A percentile compares a stretch with the other conserved stretches of the same genome.
Conservation (phyloP, 73 alveolate species). For the Paramecium bursaria region DNA sequence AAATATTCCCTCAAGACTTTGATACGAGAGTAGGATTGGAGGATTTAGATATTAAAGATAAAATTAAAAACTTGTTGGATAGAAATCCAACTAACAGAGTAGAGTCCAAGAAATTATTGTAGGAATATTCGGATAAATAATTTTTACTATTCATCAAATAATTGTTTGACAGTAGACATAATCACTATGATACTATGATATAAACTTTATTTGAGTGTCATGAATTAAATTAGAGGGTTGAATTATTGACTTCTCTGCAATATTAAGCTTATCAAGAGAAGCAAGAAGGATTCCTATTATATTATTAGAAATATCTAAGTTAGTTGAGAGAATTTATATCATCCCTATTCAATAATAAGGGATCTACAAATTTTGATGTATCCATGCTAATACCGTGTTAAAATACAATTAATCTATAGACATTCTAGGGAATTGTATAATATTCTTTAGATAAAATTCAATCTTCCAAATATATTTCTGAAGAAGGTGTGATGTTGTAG, state of each 20-base stretch:
- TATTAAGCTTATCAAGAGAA: constrained; percentile 25
- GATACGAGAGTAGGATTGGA: constrained; percentile 47
- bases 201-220: constrained; percentile 60
- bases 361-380: constrained; percentile 41
- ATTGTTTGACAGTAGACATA: constrained; percentile 59
- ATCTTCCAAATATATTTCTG: constrained; percentile 13
- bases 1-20: constrained; percentile 70
- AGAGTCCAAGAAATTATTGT: constrained; percentile 78
- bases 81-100: constrained; percentile 87
- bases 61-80: constrained; percentile 75
- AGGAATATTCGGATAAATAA: constrained; percentile 63
- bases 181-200: constrained; percentile 58
- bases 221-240: constrained; percentile 6
- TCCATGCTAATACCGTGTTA: constrained; percentile 4
- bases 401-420: not conserved
- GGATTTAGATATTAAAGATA: constrained; percentile 73
- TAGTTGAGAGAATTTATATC: constrained; percentile 7
- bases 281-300: not conserved
- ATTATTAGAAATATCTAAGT: constrained; percentile 7
- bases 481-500: constrained; percentile 29
- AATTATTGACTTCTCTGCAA: constrained; percentile 42
- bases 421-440: not conserved
- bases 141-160: constrained; percentile 59
- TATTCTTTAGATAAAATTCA: not conserved
- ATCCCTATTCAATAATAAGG: constrained; percentile 34